phyloP scores from a whole-genome alignment of 176 grass and related monocot species.

The Saccharum officinarum region DNA sequence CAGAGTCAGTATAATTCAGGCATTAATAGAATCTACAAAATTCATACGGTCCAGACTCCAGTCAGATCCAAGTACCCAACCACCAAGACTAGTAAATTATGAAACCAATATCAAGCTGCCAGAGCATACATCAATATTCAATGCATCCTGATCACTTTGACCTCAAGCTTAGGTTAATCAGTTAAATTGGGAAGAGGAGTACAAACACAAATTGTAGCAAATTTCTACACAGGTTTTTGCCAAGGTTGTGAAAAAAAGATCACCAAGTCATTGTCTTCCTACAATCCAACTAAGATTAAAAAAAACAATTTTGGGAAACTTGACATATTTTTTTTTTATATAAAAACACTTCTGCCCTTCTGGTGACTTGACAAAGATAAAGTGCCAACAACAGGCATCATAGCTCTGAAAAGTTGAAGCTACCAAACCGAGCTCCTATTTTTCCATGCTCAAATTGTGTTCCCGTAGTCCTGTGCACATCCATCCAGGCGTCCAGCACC shows the following conservation, averaged over 20 bases:
- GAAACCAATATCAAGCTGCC: background rate
- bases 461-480: background rate
- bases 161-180: background rate
- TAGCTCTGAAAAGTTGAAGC: constrained; percentile 8
- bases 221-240: background rate
- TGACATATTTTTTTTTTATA: background rate
- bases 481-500: background rate
- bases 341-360: background rate
- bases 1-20: background rate
- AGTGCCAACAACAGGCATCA: background rate
- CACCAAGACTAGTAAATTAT: too few species aligned
- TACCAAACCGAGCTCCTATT: background rate
- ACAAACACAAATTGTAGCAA: background rate
- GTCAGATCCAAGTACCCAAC: background rate
- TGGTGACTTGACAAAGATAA: background rate
- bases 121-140: background rate
- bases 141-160: background rate
- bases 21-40: background rate
- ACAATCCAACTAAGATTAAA: background rate
- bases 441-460: constrained; percentile 8
- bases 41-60: background rate
- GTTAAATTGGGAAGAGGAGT: background rate
- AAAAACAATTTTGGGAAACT: background rate
- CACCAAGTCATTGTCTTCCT: background rate
- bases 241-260: background rate